A percentile compares a stretch with the other conserved stretches of the same genome.
Evolutionary conservation across 73 alveolate genomes (phyloP).

Genomic region (Uronychia setigera): DNA sequence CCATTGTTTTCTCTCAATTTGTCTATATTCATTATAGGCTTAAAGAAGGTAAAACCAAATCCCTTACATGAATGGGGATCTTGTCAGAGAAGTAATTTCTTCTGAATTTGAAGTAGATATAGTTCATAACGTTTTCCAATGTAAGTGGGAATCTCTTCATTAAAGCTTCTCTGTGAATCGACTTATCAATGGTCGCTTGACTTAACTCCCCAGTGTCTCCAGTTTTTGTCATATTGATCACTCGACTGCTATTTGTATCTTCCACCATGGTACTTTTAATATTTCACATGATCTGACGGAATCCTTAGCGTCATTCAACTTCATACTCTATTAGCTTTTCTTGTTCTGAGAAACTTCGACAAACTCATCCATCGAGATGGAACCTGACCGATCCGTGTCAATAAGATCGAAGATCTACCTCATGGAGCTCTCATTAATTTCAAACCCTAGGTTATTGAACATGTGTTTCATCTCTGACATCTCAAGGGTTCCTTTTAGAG

Average conservation of each 20-base stretch:
- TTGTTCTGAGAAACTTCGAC: neutral
- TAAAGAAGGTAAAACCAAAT: neutral
- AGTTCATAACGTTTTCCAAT: neutral
- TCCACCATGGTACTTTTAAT: neutral
- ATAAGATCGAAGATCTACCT: neutral
- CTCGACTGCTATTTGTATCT: neutral
- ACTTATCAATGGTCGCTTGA: neutral
- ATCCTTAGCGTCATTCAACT: neutral
- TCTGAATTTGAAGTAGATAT: neutral
- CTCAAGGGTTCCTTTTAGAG: neutral
- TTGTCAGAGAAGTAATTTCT: neutral
- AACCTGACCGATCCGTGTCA: neutral
- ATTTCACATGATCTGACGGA: neutral
- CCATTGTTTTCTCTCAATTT: neutral
- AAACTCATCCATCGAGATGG: neutral
- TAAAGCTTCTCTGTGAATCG: neutral
- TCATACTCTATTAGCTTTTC: neutral
- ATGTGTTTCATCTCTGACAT: neutral
- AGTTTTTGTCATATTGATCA: neutral
- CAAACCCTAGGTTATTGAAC: neutral
- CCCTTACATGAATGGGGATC: neutral
- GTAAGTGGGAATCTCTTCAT: neutral
- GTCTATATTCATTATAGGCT: neutral
- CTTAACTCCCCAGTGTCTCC: no score
- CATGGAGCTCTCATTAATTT: neutral